Percentiles rank a stretch among this genome's conserved stretches.
Evolutionary conservation across 2,329 filamentous ascomycete species (phyloP).

Genomic region (Tricladium varicosporioides): DNA sequence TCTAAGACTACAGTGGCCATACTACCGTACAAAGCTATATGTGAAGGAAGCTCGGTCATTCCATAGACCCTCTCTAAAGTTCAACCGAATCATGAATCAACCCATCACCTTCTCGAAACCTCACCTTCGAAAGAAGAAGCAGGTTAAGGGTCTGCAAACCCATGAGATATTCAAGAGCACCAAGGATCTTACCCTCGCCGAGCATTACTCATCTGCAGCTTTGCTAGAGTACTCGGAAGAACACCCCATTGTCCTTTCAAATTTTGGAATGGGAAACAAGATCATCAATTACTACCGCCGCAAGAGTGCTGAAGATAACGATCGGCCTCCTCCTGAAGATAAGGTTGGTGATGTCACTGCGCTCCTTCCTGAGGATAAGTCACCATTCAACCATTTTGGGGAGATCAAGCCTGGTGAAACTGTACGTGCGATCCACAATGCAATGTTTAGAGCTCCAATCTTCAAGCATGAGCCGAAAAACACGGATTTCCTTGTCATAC

Average conservation of each 20-base stretch:
- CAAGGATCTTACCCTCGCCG: slow-evolving; percentile 79
- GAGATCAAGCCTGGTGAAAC: slow-evolving; percentile 89
- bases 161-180: slow-evolving; percentile 77
- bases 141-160: slow-evolving; percentile 74
- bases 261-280: slow-evolving; percentile 95
- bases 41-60: slow-evolving; percentile 74
- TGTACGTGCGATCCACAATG: slow-evolving; percentile 87
- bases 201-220: slow-evolving; percentile 77
- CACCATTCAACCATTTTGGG: slow-evolving; percentile 92
- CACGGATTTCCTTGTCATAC: slow-evolving; percentile 84
- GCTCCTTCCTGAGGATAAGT: slow-evolving; percentile 89
- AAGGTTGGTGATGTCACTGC: slow-evolving; percentile 89
- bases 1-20: slow-evolving; percentile 87
- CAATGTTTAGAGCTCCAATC: slow-evolving; percentile 91
- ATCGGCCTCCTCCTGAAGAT: slow-evolving; percentile 42
- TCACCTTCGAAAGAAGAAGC: slow-evolving; percentile 75
- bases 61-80: slow-evolving; percentile 76
- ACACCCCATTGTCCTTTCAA: slow-evolving; percentile 85
- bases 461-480: slow-evolving; percentile 79
- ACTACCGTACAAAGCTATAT: slow-evolving; percentile 84
- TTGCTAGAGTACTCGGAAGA: slow-evolving; percentile 96
- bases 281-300: slow-evolving; percentile 96
- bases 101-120: slow-evolving; percentile 72
- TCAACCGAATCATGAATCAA: slow-evolving; percentile 65
- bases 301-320: slow-evolving; percentile 61